phyloP scores from a whole-genome alignment of 169 alveolate species.

The Theileria sp. region DNA sequence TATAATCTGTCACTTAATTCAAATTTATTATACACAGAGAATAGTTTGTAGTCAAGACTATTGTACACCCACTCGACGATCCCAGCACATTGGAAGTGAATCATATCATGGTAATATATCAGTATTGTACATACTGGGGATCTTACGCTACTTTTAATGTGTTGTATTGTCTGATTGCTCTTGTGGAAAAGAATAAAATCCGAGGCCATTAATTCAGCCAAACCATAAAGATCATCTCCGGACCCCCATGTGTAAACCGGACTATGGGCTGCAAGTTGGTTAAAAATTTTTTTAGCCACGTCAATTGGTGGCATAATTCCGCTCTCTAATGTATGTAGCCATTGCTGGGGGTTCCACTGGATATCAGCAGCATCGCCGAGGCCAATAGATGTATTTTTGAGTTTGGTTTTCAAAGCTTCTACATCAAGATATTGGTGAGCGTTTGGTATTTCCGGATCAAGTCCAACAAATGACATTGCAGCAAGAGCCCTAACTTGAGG shows the following conservation, averaged over 20 bases:
- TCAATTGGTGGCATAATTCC: constrained; percentile 21
- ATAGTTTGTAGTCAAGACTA: neutral
- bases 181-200: constrained; percentile 42
- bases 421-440: constrained; percentile 37
- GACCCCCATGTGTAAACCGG: constrained; percentile 54
- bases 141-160: neutral
- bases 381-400: constrained; percentile 15
- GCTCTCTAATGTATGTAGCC: constrained; percentile 3
- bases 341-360: constrained; percentile 33
- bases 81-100: constrained; percentile 60
- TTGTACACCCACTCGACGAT: neutral
- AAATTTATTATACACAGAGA: constrained; percentile 4
- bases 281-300: constrained; percentile 30
- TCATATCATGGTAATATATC: constrained; percentile 42
- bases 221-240: constrained; percentile 41
- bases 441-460: constrained; percentile 35
- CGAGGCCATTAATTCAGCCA: constrained; percentile 23
- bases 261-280: neutral
- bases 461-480: constrained; percentile 53
- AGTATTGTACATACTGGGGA: constrained; percentile 20
- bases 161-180: constrained; percentile 12
- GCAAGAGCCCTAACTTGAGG: constrained; percentile 37
- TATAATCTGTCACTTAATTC: constrained; percentile 12
- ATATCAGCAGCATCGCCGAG: constrained; percentile 21
- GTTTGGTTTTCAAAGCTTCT: constrained; percentile 14